Evolutionary conservation across 1,139 yeast species (phyloP), one percentile per base, ranked within the genome.

Genomic region (Sugiyamaella sp.): DNA sequence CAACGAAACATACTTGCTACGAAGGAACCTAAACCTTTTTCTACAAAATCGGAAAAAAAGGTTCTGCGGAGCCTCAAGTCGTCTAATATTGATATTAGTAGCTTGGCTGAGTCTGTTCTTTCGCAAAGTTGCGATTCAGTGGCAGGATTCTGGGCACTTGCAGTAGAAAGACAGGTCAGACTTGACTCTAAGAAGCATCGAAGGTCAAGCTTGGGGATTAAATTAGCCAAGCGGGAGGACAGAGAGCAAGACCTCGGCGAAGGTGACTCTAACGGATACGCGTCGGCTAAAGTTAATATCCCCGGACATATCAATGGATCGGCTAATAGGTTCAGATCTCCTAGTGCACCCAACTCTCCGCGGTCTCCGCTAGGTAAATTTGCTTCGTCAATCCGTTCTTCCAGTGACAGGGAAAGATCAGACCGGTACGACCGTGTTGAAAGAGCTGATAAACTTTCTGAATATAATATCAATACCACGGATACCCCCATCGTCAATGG

Each of bases 131-230:
- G 90, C 72, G 96, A 89, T 66, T 76, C 90, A 0, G 71, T 89
- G 21, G 84, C 91, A n/a, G 97, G 96, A 0, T 77, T 88, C 57
- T 93, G 95, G 86, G 86, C 85, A 45, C 74, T 93, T 12, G 71
- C 86, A 12, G 72, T 89, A 17, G 91, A 89, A 38, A 77, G 79
- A 50, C 95, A 86, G 60, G 75, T 63, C 75, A 77, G 61, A 69
- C 71, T 57, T 74, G 80, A 56, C 77, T 50, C 58, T 20, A 52
- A 53, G 20, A 56, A 60, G 37, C 38, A 55, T 19, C 56, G 61
- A 33, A 51, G 63, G n/a, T 53, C 57, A 22, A 60, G 66, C 44
- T 29, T 64, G 39, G 59, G 58, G 20, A 52, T 64, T 12, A 46
- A 46, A 25, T 24, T 46, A 17, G 8, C 46, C 8, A 46, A 39